phyloP scores from a whole-genome alignment of 1,284 basidiomycete species.

The Cryptococcus hybrid region DNA sequence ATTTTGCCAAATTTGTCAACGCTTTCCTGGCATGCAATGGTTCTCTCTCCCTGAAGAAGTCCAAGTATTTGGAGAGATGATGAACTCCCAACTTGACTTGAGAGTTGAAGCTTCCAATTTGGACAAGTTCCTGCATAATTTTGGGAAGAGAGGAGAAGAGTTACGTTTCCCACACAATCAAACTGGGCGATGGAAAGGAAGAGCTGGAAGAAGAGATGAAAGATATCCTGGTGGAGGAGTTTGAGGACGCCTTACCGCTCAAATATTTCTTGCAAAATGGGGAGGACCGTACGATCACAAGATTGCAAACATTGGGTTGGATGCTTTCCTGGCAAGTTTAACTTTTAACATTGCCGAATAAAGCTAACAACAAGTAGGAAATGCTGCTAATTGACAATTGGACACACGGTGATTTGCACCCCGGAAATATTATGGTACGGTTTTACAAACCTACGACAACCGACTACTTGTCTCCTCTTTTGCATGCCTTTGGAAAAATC shows the following conservation, averaged over 20 bases:
- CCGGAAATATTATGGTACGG: constrained; percentile 95
- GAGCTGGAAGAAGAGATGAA: constrained; percentile 39
- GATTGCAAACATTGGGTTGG: constrained; percentile 88
- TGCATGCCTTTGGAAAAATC: constrained; percentile 37
- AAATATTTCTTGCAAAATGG: constrained; percentile 86
- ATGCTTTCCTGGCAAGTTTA: constrained; percentile 81
- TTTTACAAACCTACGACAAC: constrained; percentile 78
- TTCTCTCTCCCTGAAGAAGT: constrained; percentile 95
- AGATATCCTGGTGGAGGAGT: constrained; percentile 88
- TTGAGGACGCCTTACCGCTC: constrained; percentile 86
- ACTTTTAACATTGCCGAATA: background rate
- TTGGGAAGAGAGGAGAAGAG: constrained; percentile 67
- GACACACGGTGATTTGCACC: constrained; percentile 82
- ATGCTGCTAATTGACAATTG: constrained; percentile 99
- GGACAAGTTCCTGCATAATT: constrained; percentile 80
- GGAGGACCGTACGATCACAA: constrained; percentile 87
- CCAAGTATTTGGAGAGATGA: constrained; percentile 92
- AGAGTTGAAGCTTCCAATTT: constrained; percentile 89
- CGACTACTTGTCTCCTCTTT: constrained; percentile 52
- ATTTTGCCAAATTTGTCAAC: constrained; percentile 79
- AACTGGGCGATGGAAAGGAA: constrained; percentile 22
- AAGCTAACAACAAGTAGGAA: constrained; percentile 58
- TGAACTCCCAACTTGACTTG: constrained; percentile 92
- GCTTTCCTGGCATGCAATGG: constrained; percentile 91
- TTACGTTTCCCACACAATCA: constrained; percentile 84